phyloP scores from a whole-genome alignment of 2,329 filamentous ascomycete genomes.

The Cercospora brassicicola region DNA sequence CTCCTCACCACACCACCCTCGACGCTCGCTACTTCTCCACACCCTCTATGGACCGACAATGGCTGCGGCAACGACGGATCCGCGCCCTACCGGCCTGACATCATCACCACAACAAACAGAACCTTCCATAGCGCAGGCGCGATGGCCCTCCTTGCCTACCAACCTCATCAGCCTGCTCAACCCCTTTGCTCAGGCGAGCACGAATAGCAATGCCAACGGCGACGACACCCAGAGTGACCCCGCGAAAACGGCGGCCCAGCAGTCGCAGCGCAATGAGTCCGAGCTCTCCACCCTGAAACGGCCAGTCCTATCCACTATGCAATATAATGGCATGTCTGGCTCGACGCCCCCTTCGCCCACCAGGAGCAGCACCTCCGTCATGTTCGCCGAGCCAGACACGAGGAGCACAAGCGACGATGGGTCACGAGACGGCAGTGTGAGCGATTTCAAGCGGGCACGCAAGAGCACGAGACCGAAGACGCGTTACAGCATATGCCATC shows the following conservation, averaged over 20 bases:
- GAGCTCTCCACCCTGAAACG: constrained; percentile 12
- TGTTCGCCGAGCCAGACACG: constrained; percentile 39
- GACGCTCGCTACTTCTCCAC: not conserved
- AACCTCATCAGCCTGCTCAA: constrained; percentile 34
- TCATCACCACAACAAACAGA: constrained; percentile 10
- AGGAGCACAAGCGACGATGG: constrained; percentile 33
- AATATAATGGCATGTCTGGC: constrained; percentile 10
- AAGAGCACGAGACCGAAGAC: constrained; percentile 55
- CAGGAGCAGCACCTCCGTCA: constrained; percentile 32
- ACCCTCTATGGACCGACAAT: constrained; percentile 13
- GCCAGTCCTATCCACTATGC: constrained; percentile 27
- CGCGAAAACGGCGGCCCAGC: not conserved
- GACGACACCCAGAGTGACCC: not conserved
- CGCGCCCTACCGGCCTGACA: constrained; percentile 4
- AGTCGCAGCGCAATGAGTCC: not conserved
- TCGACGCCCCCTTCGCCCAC: constrained; percentile 31
- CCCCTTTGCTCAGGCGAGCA: constrained; percentile 28
- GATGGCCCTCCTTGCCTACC: constrained; percentile 36
- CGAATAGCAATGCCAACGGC: constrained; percentile 9
- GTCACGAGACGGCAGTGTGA: constrained; percentile 38
- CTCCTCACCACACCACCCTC: not conserved
- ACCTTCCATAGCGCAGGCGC: constrained; percentile 23
- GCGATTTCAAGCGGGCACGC: constrained; percentile 30
- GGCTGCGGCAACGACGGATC: constrained; percentile 24
- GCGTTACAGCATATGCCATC: constrained; percentile 66